Conservation (phyloP, 2,329 filamentous ascomycete genomes). For the Neonectria faginata region DNA sequence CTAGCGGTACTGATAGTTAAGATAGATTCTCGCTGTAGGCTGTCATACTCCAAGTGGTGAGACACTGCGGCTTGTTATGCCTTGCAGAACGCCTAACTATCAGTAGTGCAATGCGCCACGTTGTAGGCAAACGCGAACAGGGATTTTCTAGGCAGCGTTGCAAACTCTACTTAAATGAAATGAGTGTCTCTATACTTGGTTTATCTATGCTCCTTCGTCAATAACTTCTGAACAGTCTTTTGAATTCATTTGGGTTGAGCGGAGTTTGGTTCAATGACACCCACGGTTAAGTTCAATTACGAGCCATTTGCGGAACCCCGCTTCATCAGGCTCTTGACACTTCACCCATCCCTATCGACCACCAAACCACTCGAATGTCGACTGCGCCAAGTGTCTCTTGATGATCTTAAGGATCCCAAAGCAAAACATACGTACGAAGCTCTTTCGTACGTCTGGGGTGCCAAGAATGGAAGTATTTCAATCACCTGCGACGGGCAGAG, state of each 20-base stretch:
- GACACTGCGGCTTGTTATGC: neutral
- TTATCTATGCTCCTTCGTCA: neutral
- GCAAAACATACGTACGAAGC: neutral
- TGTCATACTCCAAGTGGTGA: too few species aligned
- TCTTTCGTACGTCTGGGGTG: conserved; percentile 2
- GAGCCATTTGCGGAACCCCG: neutral
- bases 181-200: too few species aligned
- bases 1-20: too few species aligned
- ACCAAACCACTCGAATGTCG: neutral
- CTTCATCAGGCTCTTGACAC: conserved; percentile 2
- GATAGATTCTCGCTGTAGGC: too few species aligned
- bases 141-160: neutral
- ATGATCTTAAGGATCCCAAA: conserved; percentile 3
- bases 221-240: neutral
- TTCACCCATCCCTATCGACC: neutral
- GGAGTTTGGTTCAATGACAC: neutral
- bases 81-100: neutral
- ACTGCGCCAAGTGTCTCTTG: conserved; percentile 6
- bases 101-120: neutral
- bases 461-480: neutral
- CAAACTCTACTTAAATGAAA: neutral
- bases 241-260: neutral
- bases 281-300: neutral
- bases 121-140: neutral
- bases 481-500: neutral